Conservation (phyloP, 2,329 filamentous ascomycete genomes). For the Neopestalotiopsis sp. region DNA sequence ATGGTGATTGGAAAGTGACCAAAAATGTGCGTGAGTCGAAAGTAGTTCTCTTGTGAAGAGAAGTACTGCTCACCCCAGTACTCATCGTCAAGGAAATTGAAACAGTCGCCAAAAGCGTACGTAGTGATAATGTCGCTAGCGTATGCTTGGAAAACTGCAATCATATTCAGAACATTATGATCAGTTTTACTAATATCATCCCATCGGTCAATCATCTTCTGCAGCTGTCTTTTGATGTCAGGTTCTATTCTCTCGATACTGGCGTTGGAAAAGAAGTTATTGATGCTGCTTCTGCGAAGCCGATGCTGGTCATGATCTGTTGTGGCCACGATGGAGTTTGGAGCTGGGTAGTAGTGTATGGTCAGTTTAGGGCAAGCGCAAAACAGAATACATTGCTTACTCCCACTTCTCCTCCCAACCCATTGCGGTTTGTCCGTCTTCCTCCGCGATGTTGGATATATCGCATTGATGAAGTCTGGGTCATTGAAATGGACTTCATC, state of each 20-base stretch:
- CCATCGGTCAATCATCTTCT: not conserved
- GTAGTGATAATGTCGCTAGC: not conserved
- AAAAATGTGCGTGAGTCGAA: no score
- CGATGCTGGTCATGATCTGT: constrained; percentile 19
- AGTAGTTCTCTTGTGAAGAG: no score
- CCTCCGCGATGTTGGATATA: not conserved
- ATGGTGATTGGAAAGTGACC: no score
- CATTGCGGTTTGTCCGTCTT: not conserved
- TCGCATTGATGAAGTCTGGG: not conserved
- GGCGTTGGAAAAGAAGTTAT: not conserved
- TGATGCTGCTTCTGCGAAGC: not conserved
- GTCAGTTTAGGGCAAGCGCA: no score
- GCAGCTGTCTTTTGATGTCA: not conserved
- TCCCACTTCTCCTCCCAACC: not conserved
- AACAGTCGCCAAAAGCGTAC: not conserved
- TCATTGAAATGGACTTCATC: not conserved
- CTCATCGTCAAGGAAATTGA: not conserved
- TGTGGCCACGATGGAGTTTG: not conserved
- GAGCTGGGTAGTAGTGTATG: no score
- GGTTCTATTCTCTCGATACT: not conserved
- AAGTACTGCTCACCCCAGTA: not conserved
- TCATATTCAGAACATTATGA: no score
- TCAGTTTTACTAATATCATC: not conserved
- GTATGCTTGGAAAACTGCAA: not conserved
- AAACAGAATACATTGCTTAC: no score